Base-by-base conservation (phyloP, 2,329 filamentous ascomycete genomes). In the Onygenales sp. region DNA sequence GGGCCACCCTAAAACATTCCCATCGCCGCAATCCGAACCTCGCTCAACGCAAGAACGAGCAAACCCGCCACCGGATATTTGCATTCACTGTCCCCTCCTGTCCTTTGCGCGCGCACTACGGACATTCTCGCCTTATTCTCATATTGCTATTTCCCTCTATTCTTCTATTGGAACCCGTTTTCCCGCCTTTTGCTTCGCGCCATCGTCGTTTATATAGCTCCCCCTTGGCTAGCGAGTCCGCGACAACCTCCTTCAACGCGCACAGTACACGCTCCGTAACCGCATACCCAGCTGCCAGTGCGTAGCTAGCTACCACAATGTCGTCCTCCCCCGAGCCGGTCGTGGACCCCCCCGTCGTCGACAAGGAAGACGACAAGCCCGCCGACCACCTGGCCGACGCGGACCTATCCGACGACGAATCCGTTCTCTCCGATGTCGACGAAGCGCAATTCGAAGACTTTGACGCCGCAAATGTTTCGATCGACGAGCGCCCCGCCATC, bases 381-480 rank as follows among this genome's bases (percentile, higher is more conserved):
- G 9, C 40, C 45, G n/a, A 61, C 64, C 13, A 63, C 17, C 60
- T 62, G 14, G 61, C 63, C 2, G 76, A 70, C 42, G 72, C 70
- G 32, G 71, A 68, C 34, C 65, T 78, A 36, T 80, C 78, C 14
- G 81, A 83, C 61, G 76, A 79, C 52, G 82, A 85, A 58, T 84
- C 81, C 2, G 75, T 77, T 8, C 73, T 85, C 33, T 83, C 81
- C 13, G 82, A 85, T 62, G 74, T 85, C 51, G 81, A 85, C 60
- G 82, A 85, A 63, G 78, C 78, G 42, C 79, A 84, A 63, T 83
- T 85, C 59, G 80, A 82, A 57, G 77, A 84, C 61, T 85, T 85
- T 61, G 79, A 85, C 60, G 77, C 79, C 0, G 75, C 74, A 54
- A 78, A 81, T 51, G 76, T 85, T 42, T 77, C 79, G 52, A 78